These are phyloP conservation scores for Salinomyces thailandicus DNA, from an alignment of 2,329 filamentous ascomycete genomes.

Conservation along the genomic window DNA sequence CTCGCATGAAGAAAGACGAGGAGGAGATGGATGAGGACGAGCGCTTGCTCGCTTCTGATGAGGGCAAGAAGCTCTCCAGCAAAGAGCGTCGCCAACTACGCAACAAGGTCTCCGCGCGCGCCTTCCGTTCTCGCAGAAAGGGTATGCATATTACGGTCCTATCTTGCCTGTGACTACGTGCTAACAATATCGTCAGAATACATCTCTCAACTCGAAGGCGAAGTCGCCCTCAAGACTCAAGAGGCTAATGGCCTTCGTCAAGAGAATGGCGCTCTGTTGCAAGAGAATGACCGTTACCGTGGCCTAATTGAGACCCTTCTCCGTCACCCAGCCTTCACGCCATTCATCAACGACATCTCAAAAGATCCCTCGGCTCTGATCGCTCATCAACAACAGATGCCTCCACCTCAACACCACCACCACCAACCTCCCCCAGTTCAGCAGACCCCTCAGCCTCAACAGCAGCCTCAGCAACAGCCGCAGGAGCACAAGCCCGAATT, in stretches of 20 bases:
- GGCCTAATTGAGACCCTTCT: constrained; percentile 69
- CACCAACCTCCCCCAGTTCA: constrained; percentile 8
- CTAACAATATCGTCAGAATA: constrained; percentile 67
- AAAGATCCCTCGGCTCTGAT: constrained; percentile 29
- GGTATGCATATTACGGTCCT: constrained; percentile 46
- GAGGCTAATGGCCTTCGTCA: constrained; percentile 71
- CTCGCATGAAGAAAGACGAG: constrained; percentile 79
- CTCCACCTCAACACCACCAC: constrained; percentile 18
- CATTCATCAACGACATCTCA: constrained; percentile 36
- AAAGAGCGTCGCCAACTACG: constrained; percentile 94
- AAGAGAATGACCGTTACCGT: constrained; percentile 42
- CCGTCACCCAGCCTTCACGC: constrained; percentile 38
- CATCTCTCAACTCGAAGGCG: constrained; percentile 84
- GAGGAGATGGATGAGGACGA: constrained; percentile 99
- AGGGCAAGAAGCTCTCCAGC: constrained; percentile 97
- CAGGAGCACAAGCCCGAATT: constrained; percentile 26
- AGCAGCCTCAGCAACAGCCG: constrained; percentile 10
- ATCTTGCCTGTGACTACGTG: constrained; percentile 2
- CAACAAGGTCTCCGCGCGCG: constrained; percentile 96
- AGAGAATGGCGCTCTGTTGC: constrained; percentile 70
- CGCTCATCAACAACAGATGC: constrained; percentile 17
- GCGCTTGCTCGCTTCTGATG: constrained; percentile 83
- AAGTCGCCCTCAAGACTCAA: constrained; percentile 72
- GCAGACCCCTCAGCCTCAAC: constrained; percentile 6
- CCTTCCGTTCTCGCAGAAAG: constrained; percentile 96